Base-by-base conservation (phyloP, 257 asterid species). In the Salvia rosmarinus region DNA sequence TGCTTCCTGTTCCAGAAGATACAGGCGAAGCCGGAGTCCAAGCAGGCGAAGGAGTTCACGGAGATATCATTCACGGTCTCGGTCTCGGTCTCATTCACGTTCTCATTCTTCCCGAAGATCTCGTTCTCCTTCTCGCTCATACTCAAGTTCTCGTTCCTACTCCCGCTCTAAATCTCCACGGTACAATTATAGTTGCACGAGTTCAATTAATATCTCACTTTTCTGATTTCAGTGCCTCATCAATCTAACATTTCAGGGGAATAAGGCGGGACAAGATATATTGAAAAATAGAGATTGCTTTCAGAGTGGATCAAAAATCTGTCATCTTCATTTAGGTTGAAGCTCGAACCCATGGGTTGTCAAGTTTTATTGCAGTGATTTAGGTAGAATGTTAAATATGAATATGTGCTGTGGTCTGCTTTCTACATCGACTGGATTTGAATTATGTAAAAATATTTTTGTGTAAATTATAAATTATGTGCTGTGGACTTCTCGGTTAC, bases 151-250 rank as follows among this genome's bases (percentile, higher is more conserved):
- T 44, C 87, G 44, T 12, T 85, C 95, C 30, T 81, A 74, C 71
- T 84, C 95, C 13, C 85, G 78, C 34, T 87, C 95, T 25, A 85
- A 30, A 23, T 87, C 96, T 6, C 98, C 98, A 2, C 60, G 96
- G 96, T 92, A 85, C 66, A 21, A 9, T 40, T 3, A 9, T 16
- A 20, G 28, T 28, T 7, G 55, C 12, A 64, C 32, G n/a, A 21
- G 14, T 60, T 10, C 46, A 39, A 51, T 2, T 72, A 67, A 20
- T 32, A 19, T 58, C 70, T 40, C 59, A n/a, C 17, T 19, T 12
- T 9, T 57, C 37, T n/a, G 35, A 68, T 28, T 20, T n/a, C 21
- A 56, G 47, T 35, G 57, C 13, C 71, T 77, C 32, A 81, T 10
- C 5, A 9, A 55, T 43, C 13, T 0, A 19, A 12, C 32, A 13